Percentiles rank a stretch among this genome's conserved stretches.
These are phyloP conservation scores for Thelephora ganbajun DNA, from an alignment of 768 basidiomycete genomes.

Conservation along the genomic window DNA sequence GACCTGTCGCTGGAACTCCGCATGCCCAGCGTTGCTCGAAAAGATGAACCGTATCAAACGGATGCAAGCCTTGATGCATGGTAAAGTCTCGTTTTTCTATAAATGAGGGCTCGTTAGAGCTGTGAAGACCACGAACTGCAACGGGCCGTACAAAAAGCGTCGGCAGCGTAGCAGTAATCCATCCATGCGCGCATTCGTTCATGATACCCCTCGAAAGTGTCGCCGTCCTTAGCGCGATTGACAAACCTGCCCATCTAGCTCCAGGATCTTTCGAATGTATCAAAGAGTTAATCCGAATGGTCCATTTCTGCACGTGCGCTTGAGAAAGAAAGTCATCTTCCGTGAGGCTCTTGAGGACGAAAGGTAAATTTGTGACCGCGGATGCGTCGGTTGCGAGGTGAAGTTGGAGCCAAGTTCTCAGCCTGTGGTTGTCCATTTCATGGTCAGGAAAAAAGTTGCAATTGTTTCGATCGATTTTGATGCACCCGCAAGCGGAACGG, in stretches of 20 bases:
- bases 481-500: too few species aligned
- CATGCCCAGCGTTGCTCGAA: conserved; percentile 38
- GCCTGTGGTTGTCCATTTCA: conserved; percentile 23
- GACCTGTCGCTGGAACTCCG: conserved; percentile 76
- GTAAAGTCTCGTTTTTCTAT: conserved; percentile 57
- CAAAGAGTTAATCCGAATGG: conserved; percentile 54
- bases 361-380: conserved; percentile 43
- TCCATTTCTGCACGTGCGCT: conserved; percentile 68
- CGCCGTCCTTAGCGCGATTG: conserved; percentile 55
- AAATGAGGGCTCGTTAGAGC: conserved; percentile 1
- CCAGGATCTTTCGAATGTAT: conserved; percentile 68
- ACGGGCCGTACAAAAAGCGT: conserved; percentile 62
- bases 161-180: conserved; percentile 54
- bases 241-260: conserved; percentile 70
- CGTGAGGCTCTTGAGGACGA: conserved; percentile 41
- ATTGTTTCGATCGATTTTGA: too few species aligned
- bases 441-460: background rate
- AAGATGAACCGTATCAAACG: conserved; percentile 52
- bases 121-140: too few species aligned
- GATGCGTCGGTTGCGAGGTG: conserved; percentile 60
- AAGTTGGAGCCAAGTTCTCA: conserved; percentile 53
- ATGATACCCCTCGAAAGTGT: conserved; percentile 42
- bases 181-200: conserved; percentile 58
- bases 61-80: conserved; percentile 49
- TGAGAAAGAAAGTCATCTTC: conserved; percentile 33